Conservation (phyloP, 2,329 filamentous ascomycete species). For the Arachnopeziza araneosa region DNA sequence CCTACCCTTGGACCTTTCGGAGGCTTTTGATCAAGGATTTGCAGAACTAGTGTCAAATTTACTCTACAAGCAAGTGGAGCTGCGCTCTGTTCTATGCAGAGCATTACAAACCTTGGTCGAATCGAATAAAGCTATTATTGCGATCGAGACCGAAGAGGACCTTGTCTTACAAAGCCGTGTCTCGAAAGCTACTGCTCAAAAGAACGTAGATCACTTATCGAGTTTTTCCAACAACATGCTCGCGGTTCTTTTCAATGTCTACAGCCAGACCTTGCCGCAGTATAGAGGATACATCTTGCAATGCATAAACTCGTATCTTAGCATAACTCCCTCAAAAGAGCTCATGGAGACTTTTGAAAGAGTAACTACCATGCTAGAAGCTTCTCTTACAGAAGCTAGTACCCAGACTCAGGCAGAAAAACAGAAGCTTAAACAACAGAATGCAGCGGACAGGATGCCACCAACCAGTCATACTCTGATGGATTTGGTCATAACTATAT, state of each 20-base stretch:
- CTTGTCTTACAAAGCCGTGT: conserved; percentile 74
- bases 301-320: conserved; percentile 91
- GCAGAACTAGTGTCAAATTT: conserved; percentile 88
- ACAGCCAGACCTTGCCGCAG: conserved; percentile 91
- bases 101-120: conserved; percentile 83
- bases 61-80: conserved; percentile 83
- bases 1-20: conserved; percentile 70
- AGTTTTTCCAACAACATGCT: conserved; percentile 81
- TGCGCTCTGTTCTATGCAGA: conserved; percentile 82
- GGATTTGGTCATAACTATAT: conserved; percentile 94
- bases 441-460: conserved; percentile 66
- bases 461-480: conserved; percentile 92
- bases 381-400: conserved; percentile 55
- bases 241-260: conserved; percentile 97
- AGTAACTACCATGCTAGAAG: conserved; percentile 77
- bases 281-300: conserved; percentile 86
- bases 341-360: conserved; percentile 83
- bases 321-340: conserved; percentile 73
- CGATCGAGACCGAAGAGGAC: conserved; percentile 60
- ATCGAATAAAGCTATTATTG: conserved; percentile 77
- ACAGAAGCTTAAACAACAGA: conserved; percentile 54
- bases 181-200: conserved; percentile 65
- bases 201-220: conserved; percentile 77
- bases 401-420: conserved; percentile 59
- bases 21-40: conserved; percentile 79